Evolutionary conservation across 2,329 filamentous ascomycete genomes (phyloP), one percentile per base, ranked within the genome.

Genomic region (Ophiostoma sp.): DNA sequence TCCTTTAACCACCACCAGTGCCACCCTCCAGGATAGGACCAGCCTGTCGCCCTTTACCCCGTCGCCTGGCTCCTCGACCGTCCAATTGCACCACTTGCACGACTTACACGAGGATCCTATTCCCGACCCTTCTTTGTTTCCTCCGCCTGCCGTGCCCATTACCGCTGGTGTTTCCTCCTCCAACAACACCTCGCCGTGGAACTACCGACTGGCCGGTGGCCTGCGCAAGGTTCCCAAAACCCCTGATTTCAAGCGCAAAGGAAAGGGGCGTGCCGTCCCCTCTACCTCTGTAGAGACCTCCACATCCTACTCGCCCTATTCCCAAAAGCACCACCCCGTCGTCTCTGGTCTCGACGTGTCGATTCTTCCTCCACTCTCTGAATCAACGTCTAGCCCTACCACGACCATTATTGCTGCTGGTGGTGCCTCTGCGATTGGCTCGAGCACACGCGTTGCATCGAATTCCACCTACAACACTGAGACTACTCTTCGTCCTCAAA

Each of bases 181-280:
- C 61, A 79, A 42, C 11, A 42, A 8, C 39, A 48, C 81, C 22
- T 82, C 86, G 19, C 83, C 87, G 71, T 87, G 85, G 84, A 87
- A 85, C 78, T 86, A 87, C 77, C 85, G 85, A 76, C 83, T 89
- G 79, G 82, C 85, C 64, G 87, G 87, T 76, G 87, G 87, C 71
- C 78, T 89, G 73, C 87, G 87, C 72, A 87, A 87, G 78, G 86
- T 89, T 22, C 81, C 82, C 61, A 81, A 80, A 39, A 84, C 82
- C 61, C 82, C 82, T 25, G 84, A 86, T 76, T 75, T 80, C 72
- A 85, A 85, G 79, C 82, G 80, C 74, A 84, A 82, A 76, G 81
- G 83, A 57, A 73, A 74, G 66, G 52, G 33, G 25, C 71, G 50
- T 50, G 71, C 63, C 33, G 36, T 61, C 7, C 22, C 70, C 63